A percentile compares a stretch with the other conserved stretches of the same genome.
phyloP scores from a whole-genome alignment of 345 rosid genomes.

The Salix arbutifolia region DNA sequence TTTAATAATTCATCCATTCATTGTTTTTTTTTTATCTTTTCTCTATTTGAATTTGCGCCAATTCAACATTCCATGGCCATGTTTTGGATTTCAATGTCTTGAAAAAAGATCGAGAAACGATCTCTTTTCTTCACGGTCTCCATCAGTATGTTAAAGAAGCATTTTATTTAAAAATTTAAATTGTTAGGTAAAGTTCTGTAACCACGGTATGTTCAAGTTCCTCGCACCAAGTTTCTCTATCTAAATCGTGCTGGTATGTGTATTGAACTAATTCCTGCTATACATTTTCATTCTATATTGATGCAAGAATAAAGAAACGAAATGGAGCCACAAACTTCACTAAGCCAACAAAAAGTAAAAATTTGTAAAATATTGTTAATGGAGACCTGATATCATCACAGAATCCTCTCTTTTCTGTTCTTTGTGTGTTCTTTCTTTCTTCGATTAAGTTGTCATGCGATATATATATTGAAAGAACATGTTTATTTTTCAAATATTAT shows the following conservation, averaged over 20 bases:
- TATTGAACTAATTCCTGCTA: neutral
- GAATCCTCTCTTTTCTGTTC: neutral
- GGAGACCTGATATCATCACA: slow-evolving; percentile 2
- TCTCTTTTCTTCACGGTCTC: neutral
- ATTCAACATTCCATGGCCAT: neutral
- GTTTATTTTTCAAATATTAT: neutral
- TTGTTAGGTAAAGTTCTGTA: neutral
- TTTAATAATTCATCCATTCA: neutral
- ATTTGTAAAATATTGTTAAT: neutral
- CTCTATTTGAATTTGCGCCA: neutral
- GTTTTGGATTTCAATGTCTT: neutral
- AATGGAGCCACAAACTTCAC: slow-evolving; percentile 1
- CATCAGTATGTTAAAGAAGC: fast-evolving
- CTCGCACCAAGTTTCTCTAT: neutral
- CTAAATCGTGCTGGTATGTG: neutral
- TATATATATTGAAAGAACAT: neutral
- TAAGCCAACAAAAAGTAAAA: neutral
- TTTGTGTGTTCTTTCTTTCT: neutral
- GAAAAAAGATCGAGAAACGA: neutral
- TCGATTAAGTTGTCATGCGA: neutral
- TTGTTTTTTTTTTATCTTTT: no score
- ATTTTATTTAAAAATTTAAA: no score
- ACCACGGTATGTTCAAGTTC: neutral
- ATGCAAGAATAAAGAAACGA: neutral
- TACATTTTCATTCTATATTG: neutral